Evolutionary conservation across 306 rosid species (phyloP), one percentile per base, ranked within the genome.

Genomic region (Rubus parviflorus): DNA sequence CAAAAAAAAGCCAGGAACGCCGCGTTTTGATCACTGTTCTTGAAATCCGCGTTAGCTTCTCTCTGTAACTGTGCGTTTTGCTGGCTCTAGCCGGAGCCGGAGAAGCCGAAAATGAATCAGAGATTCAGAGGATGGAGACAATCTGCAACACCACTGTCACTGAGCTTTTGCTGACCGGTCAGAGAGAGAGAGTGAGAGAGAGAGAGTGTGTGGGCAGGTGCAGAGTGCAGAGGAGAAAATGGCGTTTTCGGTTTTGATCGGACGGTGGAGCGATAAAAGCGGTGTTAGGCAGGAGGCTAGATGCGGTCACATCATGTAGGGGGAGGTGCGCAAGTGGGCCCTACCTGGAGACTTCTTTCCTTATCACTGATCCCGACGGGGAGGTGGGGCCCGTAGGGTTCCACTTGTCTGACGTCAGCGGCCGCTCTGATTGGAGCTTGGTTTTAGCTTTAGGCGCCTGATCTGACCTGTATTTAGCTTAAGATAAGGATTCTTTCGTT

Each of bases 351-450:
- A 79, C 87, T 87, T 80, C 58, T 82, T 77, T 84, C 78, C n/a
- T 15, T 35, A 10, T 77, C 85, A 48, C 87, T 88, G 86, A 93
- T 93, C 96, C 97, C 92, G 0, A 89, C 3, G 83, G 0, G 2
- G 0, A 22, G 54, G 81, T 77, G 87, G 69, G 83, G 43, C 79
- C 80, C 56, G 48, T 4, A 5, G 41, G 4, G 54, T 23, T 67
- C 83, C 46, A 16, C 23, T 3, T 54, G 19, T 7, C 10, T 43
- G 45, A 79, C 82, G 82, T 83, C 80, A 81, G 83, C 51, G 20
- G 52, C 22, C 74, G 42, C 40, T 65, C 77, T 69, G 73, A 84
- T 77, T 87, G 79, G 82, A 74, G 77, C 40, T 38, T 25, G 58
- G 48, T 14, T 22, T 2, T 19, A 14, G 54, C 40, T 40, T 30